Conservation (phyloP, 2,329 filamentous ascomycete genomes). For the Metarhizium humberi region DNA sequence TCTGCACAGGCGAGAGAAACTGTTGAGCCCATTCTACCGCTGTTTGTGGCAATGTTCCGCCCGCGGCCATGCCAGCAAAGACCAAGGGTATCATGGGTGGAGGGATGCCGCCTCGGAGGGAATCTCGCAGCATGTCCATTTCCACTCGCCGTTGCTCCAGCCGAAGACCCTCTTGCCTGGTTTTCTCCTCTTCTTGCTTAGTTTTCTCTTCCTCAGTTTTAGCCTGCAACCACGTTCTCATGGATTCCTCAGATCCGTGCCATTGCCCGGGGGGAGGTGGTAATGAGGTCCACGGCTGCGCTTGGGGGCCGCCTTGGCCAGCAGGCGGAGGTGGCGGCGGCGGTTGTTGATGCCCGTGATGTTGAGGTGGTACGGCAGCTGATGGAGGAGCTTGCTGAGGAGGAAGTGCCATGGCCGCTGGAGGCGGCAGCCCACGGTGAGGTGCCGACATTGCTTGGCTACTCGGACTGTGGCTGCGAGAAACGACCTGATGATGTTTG, state of each 20-base stretch:
- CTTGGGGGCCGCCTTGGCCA: conserved; percentile 19
- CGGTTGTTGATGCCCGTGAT: conserved; percentile 15
- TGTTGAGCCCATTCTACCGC: conserved; percentile 62
- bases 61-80: conserved; percentile 59
- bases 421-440: conserved; percentile 60
- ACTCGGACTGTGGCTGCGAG: conserved; percentile 37
- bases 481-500: conserved; percentile 28
- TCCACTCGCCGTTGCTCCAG: conserved; percentile 66
- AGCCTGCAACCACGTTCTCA: conserved; percentile 61
- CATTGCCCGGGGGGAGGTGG: conserved; percentile 58
- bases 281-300: conserved; percentile 40
- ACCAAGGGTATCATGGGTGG: conserved; percentile 67
- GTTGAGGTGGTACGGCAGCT: conserved; percentile 16
- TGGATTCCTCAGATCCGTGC: conserved; percentile 59
- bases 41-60: conserved; percentile 49
- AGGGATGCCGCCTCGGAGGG: conserved; percentile 60
- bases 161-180: conserved; percentile 52
- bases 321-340: conserved; percentile 15
- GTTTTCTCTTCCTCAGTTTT: conserved; percentile 66
- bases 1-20: conserved; percentile 43
- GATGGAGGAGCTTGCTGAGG: conserved; percentile 29
- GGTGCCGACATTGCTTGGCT: conserved; percentile 57
- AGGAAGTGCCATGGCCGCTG: conserved; percentile 55
- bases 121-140: conserved; percentile 61
- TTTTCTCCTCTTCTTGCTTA: conserved; percentile 66